phyloP scores from a whole-genome alignment of 2,329 filamentous ascomycete species.

The Scopulariopsis brevicaulis region DNA sequence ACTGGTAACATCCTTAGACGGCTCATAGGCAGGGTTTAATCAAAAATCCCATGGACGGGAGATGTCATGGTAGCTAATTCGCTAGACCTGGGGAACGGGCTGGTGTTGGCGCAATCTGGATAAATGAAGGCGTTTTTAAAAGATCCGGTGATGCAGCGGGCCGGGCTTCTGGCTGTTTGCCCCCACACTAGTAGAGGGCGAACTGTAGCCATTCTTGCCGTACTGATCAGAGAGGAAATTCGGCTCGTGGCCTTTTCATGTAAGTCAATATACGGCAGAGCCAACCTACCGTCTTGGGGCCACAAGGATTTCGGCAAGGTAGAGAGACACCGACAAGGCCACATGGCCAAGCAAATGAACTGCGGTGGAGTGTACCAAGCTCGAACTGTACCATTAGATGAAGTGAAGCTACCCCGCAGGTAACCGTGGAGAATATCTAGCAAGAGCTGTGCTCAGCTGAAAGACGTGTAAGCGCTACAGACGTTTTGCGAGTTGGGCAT shows the following conservation, averaged over 20 bases:
- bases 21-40: background rate
- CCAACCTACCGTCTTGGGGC: background rate
- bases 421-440: background rate
- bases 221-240: background rate
- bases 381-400: background rate
- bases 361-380: background rate
- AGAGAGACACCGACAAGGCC: background rate
- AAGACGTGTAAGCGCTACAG: background rate
- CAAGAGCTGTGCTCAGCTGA: background rate
- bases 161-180: background rate
- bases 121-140: conserved; percentile 1
- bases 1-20: background rate
- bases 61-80: background rate
- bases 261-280: background rate
- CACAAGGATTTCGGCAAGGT: background rate
- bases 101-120: conserved; percentile 9
- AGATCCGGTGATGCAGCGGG: conserved; percentile 1
- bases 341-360: background rate
- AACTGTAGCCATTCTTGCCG: background rate
- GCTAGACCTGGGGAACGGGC: background rate
- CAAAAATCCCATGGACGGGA: background rate
- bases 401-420: background rate
- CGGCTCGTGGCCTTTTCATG: background rate
- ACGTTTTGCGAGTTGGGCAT: background rate
- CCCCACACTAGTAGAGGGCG: conserved; percentile 1